Evolutionary conservation across 495 filamentous ascomycete genomes (phyloP), one percentile per base, ranked within the genome.

Genomic region (Chlorociboria aeruginascens): DNA sequence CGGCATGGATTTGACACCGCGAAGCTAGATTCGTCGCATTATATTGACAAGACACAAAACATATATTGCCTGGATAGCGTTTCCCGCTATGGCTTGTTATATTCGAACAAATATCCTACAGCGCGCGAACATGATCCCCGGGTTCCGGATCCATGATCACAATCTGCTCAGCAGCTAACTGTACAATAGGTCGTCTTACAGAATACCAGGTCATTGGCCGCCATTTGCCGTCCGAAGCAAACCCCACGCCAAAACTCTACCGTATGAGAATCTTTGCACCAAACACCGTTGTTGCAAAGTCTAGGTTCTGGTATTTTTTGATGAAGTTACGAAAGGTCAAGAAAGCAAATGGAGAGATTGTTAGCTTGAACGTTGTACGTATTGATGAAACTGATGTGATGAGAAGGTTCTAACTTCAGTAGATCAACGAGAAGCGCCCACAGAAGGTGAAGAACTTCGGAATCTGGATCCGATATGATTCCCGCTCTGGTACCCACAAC

Each of bases 151-250:
- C 20, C 4, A 25, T 4, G 2, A 25, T 25, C 20, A 25, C 20
- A 25, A 25, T 25, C 20, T 4, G 20, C 1, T 25, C 20, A 25
- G 20, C 20, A 25, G 4, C 20, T 25, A 25, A 25, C 20, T 25
- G 2, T 25, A 25, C 28, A 37, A 53, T 68, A 95, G 92, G 90
- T 82, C 90, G 93, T 79, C 89, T 98, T 72, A 85, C 81, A 65
- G 92, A 98, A 78, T 98, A 95, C 79, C 93, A 96, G 79, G 92
- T 98, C 72, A 96, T 98, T 62, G 92, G 92, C 74, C 93, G 93
- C 74, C 89, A 95, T 71, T 72, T 97, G 82, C 92, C 92, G 67
- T 84, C 82, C 61, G 93, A 98, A 73, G 77, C 84, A 59, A 92
- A 93, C 73, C 85, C 89, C 58, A 86, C 85, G 54, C 92, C 92